A percentile compares a stretch with the other conserved stretches of the same genome.
phyloP scores from a whole-genome alignment of 495 filamentous ascomycete species.

The Amphirosellinia nigrospora region DNA sequence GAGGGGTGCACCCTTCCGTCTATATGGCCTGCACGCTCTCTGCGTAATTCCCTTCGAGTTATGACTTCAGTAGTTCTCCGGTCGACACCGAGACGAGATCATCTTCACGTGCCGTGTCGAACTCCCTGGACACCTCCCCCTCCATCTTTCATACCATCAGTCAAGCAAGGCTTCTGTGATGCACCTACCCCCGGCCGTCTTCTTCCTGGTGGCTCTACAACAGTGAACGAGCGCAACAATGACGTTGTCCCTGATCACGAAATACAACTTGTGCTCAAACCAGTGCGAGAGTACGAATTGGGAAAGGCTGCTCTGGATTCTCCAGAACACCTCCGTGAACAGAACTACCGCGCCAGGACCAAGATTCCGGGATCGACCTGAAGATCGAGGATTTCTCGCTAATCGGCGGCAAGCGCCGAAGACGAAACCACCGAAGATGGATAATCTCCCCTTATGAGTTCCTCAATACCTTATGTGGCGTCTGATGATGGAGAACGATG shows the following conservation, averaged over 20 bases:
- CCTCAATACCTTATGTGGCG: slow-evolving; percentile 42
- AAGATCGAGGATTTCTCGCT: slow-evolving; percentile 24
- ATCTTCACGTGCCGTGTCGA: slow-evolving; percentile 62
- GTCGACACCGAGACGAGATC: slow-evolving; percentile 47
- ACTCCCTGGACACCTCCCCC: slow-evolving; percentile 54
- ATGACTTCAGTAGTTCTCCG: slow-evolving; percentile 35
- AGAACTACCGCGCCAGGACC: slow-evolving; percentile 3
- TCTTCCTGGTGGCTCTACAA: slow-evolving; percentile 64
- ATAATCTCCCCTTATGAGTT: slow-evolving; percentile 33
- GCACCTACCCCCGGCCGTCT: slow-evolving; percentile 59
- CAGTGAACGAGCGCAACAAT: slow-evolving; percentile 36
- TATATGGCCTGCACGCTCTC: slow-evolving; percentile 49
- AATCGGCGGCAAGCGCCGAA: slow-evolving; percentile 1
- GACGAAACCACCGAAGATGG: slow-evolving; percentile 19
- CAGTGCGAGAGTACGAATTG: slow-evolving; percentile 28
- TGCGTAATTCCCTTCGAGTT: slow-evolving; percentile 40
- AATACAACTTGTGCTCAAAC: slow-evolving; percentile 24
- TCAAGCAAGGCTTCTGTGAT: slow-evolving; percentile 45
- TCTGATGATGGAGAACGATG: slow-evolving; percentile 48
- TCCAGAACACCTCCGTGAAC: slow-evolving; percentile 24
- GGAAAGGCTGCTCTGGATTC: slow-evolving; percentile 13
- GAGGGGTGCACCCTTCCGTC: slow-evolving; percentile 67
- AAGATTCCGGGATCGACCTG: slow-evolving; percentile 24
- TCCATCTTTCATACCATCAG: slow-evolving; percentile 42
- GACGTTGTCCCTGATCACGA: slow-evolving; percentile 34